Evolutionary conservation across 257 asterid species (phyloP), one percentile per base, ranked within the genome.

Genomic region (Solanum tacnaense): DNA sequence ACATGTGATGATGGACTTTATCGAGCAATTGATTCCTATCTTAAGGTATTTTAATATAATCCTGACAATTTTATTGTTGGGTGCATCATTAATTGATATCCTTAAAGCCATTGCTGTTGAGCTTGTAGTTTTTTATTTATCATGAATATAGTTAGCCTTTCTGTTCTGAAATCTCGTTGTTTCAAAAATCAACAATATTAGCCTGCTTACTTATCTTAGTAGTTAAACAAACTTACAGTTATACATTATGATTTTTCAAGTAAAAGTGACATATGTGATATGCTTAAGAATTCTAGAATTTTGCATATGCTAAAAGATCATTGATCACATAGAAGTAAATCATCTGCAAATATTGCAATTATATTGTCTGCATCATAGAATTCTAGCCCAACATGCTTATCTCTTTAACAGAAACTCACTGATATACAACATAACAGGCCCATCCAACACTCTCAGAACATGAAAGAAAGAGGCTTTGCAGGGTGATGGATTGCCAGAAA

Each of bases 401-500:
- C 46, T 9, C 20, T 82, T 49, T 20, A 82, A 16, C 86, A 10
- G 86, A 49, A 82, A 67, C 86, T 82, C 86, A 82, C 58, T 82
- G 46, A 31, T 49, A 31, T 49, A 82, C 68, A 82, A 52, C 46
- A 82, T 87, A 49, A 87, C 92, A 96, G 99, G 99, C 99, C 1
- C 99, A 96, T 89, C 98, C 98, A 46, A 92, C 93, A 1, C 95
- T 96, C 2, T 93, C 98, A 29, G 98, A 96, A 86, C 98, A 96
- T n/a, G 99, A 96, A 89, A 88, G 99, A 88, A 96, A 96, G 93
- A 92, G 98, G 90, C 94, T 97, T 6, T 95, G 98, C 92, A 94
- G 99, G 0, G 99, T 95, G 81, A 96, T 97, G 99, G 99, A 97
- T 76, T 93, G 99, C 91, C 98, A 96, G 90, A 97, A 97, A 67